Conservation (phyloP, 192 early-diverging fungal genomes). For the Coemansia sp. region DNA sequence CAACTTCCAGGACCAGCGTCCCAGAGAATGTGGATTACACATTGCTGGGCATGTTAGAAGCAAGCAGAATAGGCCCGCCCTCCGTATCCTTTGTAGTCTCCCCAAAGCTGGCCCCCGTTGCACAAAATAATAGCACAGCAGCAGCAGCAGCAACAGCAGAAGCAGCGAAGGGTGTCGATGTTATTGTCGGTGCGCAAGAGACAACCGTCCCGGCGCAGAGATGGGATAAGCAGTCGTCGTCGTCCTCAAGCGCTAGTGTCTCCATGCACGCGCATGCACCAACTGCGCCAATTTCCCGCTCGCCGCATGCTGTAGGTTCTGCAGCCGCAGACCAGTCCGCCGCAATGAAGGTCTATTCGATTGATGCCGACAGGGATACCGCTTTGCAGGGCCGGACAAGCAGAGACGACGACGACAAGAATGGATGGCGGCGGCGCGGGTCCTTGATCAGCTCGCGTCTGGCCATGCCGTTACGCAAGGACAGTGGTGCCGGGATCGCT, state of each 20-base stretch:
- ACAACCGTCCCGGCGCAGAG: background rate
- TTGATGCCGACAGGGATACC: constrained; percentile 14
- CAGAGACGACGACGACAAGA: constrained; percentile 24
- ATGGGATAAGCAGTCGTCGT: background rate
- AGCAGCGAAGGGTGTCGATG: background rate
- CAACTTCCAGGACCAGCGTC: background rate
- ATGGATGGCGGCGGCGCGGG: constrained; percentile 50
- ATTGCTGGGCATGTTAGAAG: background rate
- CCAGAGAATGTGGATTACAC: background rate
- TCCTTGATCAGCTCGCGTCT: constrained; percentile 44
- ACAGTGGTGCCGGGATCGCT: constrained; percentile 9
- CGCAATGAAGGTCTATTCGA: constrained; percentile 29
- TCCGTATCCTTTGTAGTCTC: background rate
- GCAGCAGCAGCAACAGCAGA: no score
- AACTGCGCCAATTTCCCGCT: constrained; percentile 15
- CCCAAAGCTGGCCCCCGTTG: background rate
- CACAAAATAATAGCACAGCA: background rate
- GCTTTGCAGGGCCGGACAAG: constrained; percentile 9
- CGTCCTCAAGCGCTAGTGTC: background rate
- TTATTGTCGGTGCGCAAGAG: background rate
- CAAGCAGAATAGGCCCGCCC: background rate
- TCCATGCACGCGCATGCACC: constrained; percentile 28
- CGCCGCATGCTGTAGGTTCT: background rate
- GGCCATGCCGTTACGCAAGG: constrained; percentile 32
- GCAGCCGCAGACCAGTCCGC: constrained; percentile 4